Percentiles rank a stretch among this genome's conserved stretches.
phyloP scores from a whole-genome alignment of 192 early-diverging fungal genomes.

The Backusella sp. region DNA sequence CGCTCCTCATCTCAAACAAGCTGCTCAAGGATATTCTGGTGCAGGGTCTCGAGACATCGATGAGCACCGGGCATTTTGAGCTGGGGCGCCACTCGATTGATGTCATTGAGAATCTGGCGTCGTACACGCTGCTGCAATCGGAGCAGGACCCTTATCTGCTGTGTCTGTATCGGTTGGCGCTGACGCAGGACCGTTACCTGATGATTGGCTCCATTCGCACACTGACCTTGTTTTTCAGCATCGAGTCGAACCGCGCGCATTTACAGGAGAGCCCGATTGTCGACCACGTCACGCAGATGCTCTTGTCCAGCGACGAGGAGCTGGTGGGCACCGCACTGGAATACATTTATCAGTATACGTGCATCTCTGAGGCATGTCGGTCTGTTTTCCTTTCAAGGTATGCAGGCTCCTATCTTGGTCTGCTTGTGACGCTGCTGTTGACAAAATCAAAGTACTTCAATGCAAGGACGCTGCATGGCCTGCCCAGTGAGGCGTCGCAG shows the following conservation, averaged over 20 bases:
- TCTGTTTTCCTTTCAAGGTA: neutral
- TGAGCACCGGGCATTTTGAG: constrained; percentile 45
- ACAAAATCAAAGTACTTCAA: constrained; percentile 17
- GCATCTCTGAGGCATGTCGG: neutral
- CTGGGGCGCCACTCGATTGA: constrained; percentile 61
- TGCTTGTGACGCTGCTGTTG: neutral
- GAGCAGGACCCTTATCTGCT: neutral
- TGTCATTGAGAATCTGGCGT: constrained; percentile 60
- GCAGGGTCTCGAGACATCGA: constrained; percentile 56
- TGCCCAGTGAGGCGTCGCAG: too few relatives aligned
- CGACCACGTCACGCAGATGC: constrained; percentile 52
- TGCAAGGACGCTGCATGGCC: neutral
- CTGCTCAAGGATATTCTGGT: constrained; percentile 53
- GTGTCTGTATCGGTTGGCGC: constrained; percentile 32
- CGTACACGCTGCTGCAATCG: constrained; percentile 36
- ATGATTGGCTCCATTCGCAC: constrained; percentile 55
- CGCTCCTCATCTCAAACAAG: constrained; percentile 40
- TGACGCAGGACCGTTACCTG: constrained; percentile 52
- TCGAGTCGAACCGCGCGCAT: constrained; percentile 31
- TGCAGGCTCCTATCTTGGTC: constrained; percentile 1
- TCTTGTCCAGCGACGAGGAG: constrained; percentile 59
- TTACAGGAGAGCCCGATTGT: constrained; percentile 30
- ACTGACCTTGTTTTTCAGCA: constrained; percentile 50
- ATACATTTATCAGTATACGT: constrained; percentile 53
- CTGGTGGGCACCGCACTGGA: constrained; percentile 58